Conservation (phyloP, 768 basidiomycete genomes). For the Tubosaeta sp. region DNA sequence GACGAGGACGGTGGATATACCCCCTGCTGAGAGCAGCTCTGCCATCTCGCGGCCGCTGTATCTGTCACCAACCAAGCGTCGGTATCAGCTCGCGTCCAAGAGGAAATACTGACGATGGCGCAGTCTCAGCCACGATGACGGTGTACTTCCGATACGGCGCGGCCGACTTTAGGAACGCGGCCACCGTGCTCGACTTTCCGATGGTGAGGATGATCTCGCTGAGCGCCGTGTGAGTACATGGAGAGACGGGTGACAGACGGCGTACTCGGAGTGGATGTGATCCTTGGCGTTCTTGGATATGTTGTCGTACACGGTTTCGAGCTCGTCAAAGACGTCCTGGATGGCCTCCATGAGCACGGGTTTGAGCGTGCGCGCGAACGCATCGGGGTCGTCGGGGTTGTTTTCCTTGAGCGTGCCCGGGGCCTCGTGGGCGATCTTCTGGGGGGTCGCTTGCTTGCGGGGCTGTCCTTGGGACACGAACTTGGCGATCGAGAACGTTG, state of each 20-base stretch:
- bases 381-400: slow-evolving; percentile 72
- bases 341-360: slow-evolving; percentile 97
- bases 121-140: slow-evolving; percentile 93
- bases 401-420: slow-evolving; percentile 61
- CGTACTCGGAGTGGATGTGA: slow-evolving; percentile 98
- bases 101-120: slow-evolving; percentile 67
- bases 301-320: slow-evolving; percentile 94
- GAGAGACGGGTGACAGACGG: slow-evolving; percentile 6
- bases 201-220: slow-evolving; percentile 95
- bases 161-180: slow-evolving; percentile 88
- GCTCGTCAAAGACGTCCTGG: slow-evolving; percentile 91
- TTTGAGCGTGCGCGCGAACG: slow-evolving; percentile 74
- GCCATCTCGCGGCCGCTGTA: slow-evolving; percentile 88
- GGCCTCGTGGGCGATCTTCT: slow-evolving; percentile 41
- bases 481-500: slow-evolving; percentile 69
- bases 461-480: slow-evolving; percentile 82
- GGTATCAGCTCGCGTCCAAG: slow-evolving; percentile 1
- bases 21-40: slow-evolving; percentile 67
- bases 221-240: not conserved
- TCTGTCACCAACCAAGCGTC: slow-evolving; percentile 35
- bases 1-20: slow-evolving; percentile 91
- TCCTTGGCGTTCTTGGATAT: slow-evolving; percentile 92
- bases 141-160: slow-evolving; percentile 90
- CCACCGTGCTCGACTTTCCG: slow-evolving; percentile 92
- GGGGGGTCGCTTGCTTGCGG: slow-evolving; percentile 37